Percentiles rank a stretch among this genome's conserved stretches.
Evolutionary conservation across 83 land plant species (phyloP).

Genomic region (Thuja plicata): DNA sequence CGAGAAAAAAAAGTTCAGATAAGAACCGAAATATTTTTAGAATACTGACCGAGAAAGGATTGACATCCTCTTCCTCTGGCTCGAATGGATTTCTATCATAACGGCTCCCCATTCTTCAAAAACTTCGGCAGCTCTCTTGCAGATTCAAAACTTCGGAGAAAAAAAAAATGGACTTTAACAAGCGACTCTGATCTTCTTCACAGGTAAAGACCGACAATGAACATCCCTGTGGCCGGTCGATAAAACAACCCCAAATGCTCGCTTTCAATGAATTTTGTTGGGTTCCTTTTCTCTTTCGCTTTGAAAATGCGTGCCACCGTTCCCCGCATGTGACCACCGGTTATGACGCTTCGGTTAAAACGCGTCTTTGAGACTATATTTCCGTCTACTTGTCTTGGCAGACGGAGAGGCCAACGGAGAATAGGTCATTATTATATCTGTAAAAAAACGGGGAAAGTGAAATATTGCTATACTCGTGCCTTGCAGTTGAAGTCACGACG

Average conservation of each 20-base stretch:
- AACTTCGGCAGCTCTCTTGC: background rate
- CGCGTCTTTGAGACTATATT: background rate
- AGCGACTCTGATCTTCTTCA: background rate
- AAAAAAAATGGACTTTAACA: background rate
- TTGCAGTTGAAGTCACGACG: too few relatives aligned
- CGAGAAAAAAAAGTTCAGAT: background rate
- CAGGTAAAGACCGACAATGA: background rate
- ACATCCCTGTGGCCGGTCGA: background rate
- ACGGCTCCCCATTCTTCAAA: slow-evolving; percentile 28
- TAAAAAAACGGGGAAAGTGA: too few relatives aligned
- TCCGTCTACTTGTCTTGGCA: too few relatives aligned
- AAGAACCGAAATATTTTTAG: background rate
- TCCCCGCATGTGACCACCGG: background rate
- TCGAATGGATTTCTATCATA: slow-evolving; percentile 71
- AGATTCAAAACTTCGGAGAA: background rate
- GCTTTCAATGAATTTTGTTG: background rate
- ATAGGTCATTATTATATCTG: too few relatives aligned
- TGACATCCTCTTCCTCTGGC: slow-evolving; percentile 59
- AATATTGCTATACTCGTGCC: too few relatives aligned
- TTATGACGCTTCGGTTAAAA: background rate
- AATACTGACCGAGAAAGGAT: slow-evolving; percentile 62
- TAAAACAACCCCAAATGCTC: background rate
- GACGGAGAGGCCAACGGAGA: too few relatives aligned
- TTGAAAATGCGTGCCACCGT: background rate
- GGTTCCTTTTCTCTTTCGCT: background rate